Base-by-base conservation (phyloP, 2,329 filamentous ascomycete species). In the Cladophialophora immunda region DNA sequence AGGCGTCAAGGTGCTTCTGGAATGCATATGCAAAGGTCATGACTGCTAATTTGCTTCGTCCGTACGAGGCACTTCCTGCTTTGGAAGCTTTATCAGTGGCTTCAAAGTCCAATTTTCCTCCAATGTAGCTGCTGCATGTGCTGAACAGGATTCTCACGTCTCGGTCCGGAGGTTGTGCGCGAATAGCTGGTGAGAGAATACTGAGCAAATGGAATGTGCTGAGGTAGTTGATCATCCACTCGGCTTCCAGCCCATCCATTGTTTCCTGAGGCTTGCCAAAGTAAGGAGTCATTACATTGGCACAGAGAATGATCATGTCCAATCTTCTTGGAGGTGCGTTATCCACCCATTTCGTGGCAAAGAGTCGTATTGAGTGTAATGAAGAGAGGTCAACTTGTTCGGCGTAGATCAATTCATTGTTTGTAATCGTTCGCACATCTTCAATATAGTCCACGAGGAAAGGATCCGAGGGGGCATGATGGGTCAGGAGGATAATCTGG, bases 271-370 rank as follows among this genome's bases (percentile, higher is more conserved):
- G 82, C 70, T 83, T 80, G 4, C 85, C 84, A 1, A 89, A 91
- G 11, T 86, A 86, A 2, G 92, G 90, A 4, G 90, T 92, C 71
- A 93, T 82, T 0, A 90, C 90, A 53, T 91, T 91, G 9, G 90
- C 95, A 78, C 93, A 97, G 19, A 99, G 85, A 22, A 99, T 87
- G 55, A 99, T 83, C 89, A 94, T 94, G 78, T 99, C 95, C 6
- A 99, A 82, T 56, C 96, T 85, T 64, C 96, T 86, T 8, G 94
- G 92, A 2, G 95, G 94, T 25, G 92, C 87, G 78, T 97, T 98
- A 78, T 99, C 94, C 71, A 99, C 93, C 94, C 96, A 99, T 82
- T 93, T 94, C 0, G 95, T 99, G 13, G 95, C 95, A 77, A 99
- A 99, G 69, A 90, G 86, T 45, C 95, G 91, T 73, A 99, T 90